Base-by-base conservation (phyloP, 108 stramenopile species). In the Nannochloropsis gaditana region DNA sequence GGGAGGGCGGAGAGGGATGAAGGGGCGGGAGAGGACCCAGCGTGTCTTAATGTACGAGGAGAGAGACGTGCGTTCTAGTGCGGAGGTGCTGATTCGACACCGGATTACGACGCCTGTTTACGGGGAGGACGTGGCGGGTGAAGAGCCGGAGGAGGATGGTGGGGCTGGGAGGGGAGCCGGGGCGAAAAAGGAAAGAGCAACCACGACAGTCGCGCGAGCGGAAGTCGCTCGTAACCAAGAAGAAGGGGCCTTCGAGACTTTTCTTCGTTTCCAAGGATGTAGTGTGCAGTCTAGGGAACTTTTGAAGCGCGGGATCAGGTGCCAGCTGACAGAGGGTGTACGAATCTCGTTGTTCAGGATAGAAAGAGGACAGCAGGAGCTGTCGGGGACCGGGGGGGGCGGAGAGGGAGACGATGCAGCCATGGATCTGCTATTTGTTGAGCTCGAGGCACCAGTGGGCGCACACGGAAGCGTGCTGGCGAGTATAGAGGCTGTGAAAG, bases 401-500 rank as follows among this genome's bases (percentile, higher is more conserved):
- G n/a, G 6, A 0, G 2, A 3, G n/a, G 59, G 59, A 73, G 59
- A 73, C 19, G 59, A n/a, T 5, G 59, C 15, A 4, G 2, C 59
- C 19, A 73, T 15, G 8, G 59, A 73, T n/a, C 59, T 73, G 59
- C 59, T 73, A 1, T n/a, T 73, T 15, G 59, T 73, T 5, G 59
- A 73, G 59, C 59, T 73, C 19, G 59, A 73, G 59, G 59, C 59
- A 6, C 59, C 59, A 6, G 59, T 73, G 59, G 59, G 59, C 3
- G 59, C 59, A 73, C 59, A 73, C n/a, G n/a, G n/a, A n/a, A n/a
- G 59, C n/a, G 59, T 73, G 4, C n/a, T 73, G 59, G 59, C 19
- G 59, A n/a, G 19, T n/a, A 73, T 73, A 15, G 59, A 73, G 59
- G 59, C 59, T 73, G 59, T 73, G 19, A 73, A 73, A n/a, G n/a